Evolutionary conservation across 225 moss, liverwort and hornwort species (phyloP), one percentile per base, ranked within the genome.

Genomic region (Polytrichum commune): DNA sequence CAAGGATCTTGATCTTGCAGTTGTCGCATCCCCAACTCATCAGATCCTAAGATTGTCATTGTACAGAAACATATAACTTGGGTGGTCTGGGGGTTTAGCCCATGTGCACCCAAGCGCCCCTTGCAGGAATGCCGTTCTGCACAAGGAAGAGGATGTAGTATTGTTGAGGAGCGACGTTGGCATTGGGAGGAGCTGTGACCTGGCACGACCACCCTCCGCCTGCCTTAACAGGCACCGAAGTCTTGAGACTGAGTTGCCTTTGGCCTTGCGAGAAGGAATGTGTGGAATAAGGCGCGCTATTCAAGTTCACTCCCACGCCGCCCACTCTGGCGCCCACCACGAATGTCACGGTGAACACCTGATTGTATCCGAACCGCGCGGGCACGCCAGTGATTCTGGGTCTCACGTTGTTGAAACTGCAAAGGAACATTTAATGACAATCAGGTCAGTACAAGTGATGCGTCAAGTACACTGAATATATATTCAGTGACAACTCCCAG

Each of bases 181-280:
- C 69, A 65, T 33, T 81, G 4, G 81, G 78, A 19, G 82, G 90
- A 6, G 69, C 64, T 6, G 75, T 76, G 9, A 64, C 70, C 25
- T 18, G 20, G 10, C 63, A 70, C 2, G 60, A 7, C 70, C 65
- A 70, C 5, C n/a, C 38, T 19, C 7, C 58, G 7, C 65, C 29
- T 4, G 71, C 79, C 23, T 66, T 24, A 46, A 89, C 82, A 0
- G 91, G 91, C 29, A 1, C n/a, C 0, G 83, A 76, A 19, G 80
- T 67, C 7, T 75, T 80, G 29, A 93, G 73, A 38, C 55, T 65
- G 62, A 95, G 19, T 7, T 84, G 76, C 60, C 91, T 74, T 46
- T 95, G 93, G 3, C 93, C 93, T 72, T 91, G 91, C 1, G 91
- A 68, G 62, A 63, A 95, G 6, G 95, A 95, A 68, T 93, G 95